Conservation (phyloP, 108 stramenopile species). For the Skeletonema tropicum region DNA sequence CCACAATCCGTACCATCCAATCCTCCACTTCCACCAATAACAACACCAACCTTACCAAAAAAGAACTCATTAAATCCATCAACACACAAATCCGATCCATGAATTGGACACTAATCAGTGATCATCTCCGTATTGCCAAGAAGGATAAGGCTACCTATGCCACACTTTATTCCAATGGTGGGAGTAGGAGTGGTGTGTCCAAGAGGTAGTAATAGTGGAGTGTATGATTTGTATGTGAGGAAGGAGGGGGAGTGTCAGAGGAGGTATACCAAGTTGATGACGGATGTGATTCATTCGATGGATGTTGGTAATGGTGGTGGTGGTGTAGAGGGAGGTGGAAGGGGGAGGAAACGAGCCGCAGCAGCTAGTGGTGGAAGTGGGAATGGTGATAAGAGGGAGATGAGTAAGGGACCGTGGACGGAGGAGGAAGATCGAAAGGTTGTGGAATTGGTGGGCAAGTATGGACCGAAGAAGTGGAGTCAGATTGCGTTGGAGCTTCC, state of each 20-base stretch:
- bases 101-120: not conserved
- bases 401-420: slow-evolving; percentile 56
- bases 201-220: too few species aligned
- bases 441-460: slow-evolving; percentile 46
- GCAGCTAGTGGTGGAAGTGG: not conserved
- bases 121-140: not conserved
- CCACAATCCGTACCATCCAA: not conserved
- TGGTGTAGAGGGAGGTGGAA: not conserved
- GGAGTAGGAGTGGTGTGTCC: too few species aligned
- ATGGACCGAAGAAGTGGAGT: slow-evolving; percentile 87
- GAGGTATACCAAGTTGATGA: not conserved
- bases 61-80: not conserved
- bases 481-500: slow-evolving; percentile 74
- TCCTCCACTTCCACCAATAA: not conserved
- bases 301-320: not conserved
- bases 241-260: not conserved
- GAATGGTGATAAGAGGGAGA: not conserved
- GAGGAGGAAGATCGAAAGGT: slow-evolving; percentile 68
- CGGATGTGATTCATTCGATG: not conserved
- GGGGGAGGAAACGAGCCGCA: not conserved
- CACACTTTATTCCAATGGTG: not conserved
- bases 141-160: not conserved
- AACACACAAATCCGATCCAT: not conserved
- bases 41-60: not conserved
- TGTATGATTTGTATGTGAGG: not conserved